Conservation (phyloP, 148 eudicot species). For the Rhododendron kiyosumense region DNA sequence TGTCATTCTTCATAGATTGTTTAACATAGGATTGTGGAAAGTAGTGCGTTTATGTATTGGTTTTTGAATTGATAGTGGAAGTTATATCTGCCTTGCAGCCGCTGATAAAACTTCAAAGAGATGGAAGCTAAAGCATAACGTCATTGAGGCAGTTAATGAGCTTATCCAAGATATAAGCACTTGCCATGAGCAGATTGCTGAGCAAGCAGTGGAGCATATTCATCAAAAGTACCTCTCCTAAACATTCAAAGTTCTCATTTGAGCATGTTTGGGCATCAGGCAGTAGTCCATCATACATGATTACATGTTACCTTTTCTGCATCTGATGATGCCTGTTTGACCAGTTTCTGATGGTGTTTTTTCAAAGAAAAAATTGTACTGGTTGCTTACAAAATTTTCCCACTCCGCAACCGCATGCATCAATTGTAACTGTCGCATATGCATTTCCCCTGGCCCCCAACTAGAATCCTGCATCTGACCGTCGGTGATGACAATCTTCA, state of each 20-base stretch:
- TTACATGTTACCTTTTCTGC: not conserved
- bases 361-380: not conserved
- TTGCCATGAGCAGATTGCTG: conserved; percentile 98
- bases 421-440: not conserved
- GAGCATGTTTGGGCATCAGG: not conserved
- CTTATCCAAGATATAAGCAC: conserved; percentile 87
- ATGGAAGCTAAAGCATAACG: conserved; percentile 89
- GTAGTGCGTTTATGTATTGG: not conserved
- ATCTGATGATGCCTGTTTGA: not conserved
- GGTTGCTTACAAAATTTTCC: not conserved
- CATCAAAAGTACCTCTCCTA: conserved; percentile 70
- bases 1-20: not conserved
- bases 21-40: not conserved
- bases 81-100: conserved; percentile 41
- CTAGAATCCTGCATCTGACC: not conserved
- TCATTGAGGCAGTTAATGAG: conserved; percentile 94
- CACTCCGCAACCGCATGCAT: not conserved
- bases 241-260: not conserved
- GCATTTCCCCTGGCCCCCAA: not conserved
- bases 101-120: conserved; percentile 75
- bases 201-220: conserved; percentile 99
- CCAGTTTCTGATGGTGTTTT: not conserved
- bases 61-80: conserved; percentile 4
- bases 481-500: not conserved
- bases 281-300: not conserved